Evolutionary conservation across 1,284 basidiomycete species (phyloP), one percentile per base, ranked within the genome.

Genomic region (Porogramme epimiltina): DNA sequence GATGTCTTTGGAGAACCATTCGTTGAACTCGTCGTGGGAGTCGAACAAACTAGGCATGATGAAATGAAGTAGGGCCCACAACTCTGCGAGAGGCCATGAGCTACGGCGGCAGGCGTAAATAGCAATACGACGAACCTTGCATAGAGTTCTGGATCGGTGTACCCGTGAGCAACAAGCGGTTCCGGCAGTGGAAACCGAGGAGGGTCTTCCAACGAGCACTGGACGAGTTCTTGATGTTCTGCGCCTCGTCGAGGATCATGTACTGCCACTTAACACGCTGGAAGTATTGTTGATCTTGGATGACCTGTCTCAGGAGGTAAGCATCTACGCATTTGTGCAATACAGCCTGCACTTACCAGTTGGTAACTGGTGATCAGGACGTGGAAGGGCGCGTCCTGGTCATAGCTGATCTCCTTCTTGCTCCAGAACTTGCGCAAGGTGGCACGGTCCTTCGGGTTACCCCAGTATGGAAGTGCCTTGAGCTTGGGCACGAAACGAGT

Each of bases 1-100:
- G 52, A 99, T 98, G 66, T 99, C 97, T 71, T 98, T 98, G 22
- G 96, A 98, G 74, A 99, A 99, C 97, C 97, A 99, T 70, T 99
- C 97, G 68, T 92, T 95, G 76, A 99, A 99, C 74, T 99, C 97
- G 66, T 99, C 95, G 67, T 99, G 96, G 31, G 95, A 98, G 71
- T 99, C 97, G 72, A 99, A 99, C 47, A 99, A 76, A 66, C 91
- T 95, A 1, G 97, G 97, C 97, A 99, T 99, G 76, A 99, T 99
- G 75, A 99, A 99, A 70, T 99, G 97, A 44, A 99, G 78, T 52
- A 99, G 78, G 2, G 97, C 97, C 97, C 97, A 99, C n/a, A 99
- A 78, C 72, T 99, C 97, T 96, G 62, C 39, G 16, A 16, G 10
- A n/a, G 28, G 15, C 51, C 48, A 58, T 15, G 55, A 42, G 38